Percentiles rank a stretch among this genome's conserved stretches.
Evolutionary conservation across 225 moss, liverwort and hornwort species (phyloP).

Genomic region (Bryoerythrophyllum caledonicum): DNA sequence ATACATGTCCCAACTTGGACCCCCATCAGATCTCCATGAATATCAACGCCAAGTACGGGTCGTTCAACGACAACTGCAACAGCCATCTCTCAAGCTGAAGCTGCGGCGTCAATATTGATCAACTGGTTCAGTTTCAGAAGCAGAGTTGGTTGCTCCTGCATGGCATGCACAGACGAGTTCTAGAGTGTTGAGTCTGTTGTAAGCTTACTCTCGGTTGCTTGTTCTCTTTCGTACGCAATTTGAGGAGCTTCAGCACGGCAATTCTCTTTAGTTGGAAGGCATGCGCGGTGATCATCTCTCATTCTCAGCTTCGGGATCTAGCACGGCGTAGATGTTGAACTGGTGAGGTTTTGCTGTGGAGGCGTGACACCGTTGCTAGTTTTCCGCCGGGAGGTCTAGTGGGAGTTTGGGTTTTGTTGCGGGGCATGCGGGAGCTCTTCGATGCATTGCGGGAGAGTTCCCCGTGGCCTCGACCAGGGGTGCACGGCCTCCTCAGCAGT

Average conservation of each 20-base stretch:
- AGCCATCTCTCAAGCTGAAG: not conserved
- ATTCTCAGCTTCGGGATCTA: not conserved
- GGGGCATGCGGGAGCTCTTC: constrained; percentile 45
- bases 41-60: no score
- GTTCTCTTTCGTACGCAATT: not conserved
- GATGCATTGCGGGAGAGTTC: constrained; percentile 43
- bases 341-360: not conserved
- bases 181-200: constrained; percentile 1
- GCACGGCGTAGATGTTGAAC: constrained; percentile 2
- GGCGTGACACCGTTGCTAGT: no score
- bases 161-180: not conserved
- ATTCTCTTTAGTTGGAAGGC: not conserved
- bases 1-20: constrained; percentile 1
- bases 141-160: not conserved
- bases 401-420: not conserved
- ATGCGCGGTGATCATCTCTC: not conserved
- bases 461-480: constrained; percentile 17
- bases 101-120: not conserved
- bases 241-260: no score
- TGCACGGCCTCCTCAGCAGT: not conserved
- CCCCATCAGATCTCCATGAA: not conserved
- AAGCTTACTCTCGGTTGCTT: not conserved
- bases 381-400: no score
- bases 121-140: not conserved
- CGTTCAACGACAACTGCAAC: not conserved